Evolutionary conservation across 371 early-diverging fungal genomes (phyloP), one percentile per base, ranked within the genome.

Genomic region (Ordospora colligata): DNA sequence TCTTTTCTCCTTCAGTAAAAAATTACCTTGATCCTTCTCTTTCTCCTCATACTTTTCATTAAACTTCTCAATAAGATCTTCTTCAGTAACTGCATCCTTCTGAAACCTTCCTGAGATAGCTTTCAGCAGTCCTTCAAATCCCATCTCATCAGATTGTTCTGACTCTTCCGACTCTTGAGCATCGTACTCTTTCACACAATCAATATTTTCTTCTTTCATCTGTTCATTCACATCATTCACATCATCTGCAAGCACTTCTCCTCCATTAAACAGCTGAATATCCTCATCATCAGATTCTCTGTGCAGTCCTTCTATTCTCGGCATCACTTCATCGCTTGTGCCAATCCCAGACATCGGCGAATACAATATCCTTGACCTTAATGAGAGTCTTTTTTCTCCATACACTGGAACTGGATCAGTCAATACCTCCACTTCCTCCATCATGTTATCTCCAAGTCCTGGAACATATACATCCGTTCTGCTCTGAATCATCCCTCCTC

Each of bases 11-110:
- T 58, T 4, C 19, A 49, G 37, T 4, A 51, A 32, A 46, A 71
- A 23, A 58, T 71, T 50, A 37, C 67, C 62, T 47, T 74, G 40
- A 63, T n/a, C 69, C 19, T 76, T 72, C 42, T 80, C 75, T 19
- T 74, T 47, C 58, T 78, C 77, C 52, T 45, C 47, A 69, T 79
- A 81, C 63, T 77, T 63, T 47, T 72, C 67, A 40, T 77, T 72
- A 49, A 81, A 81, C 25, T 80, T 79, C 32, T 81, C 80, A 19
- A 77, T 71, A 44, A 63, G 77, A 19, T 76, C 79, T 42, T 81
- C 77, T 63, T 81, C 77, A 32, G 64, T 69, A 21, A 69, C 67
- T 51, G 65, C 66, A n/a, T 73, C 72, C 42, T 50, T 72, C 23
- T 65, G 51, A 66, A 76, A 79, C 68, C 67, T 77, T n/a, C 47